Base-by-base conservation (phyloP, 768 basidiomycete species). In the Xerocomellus amylosporus region DNA sequence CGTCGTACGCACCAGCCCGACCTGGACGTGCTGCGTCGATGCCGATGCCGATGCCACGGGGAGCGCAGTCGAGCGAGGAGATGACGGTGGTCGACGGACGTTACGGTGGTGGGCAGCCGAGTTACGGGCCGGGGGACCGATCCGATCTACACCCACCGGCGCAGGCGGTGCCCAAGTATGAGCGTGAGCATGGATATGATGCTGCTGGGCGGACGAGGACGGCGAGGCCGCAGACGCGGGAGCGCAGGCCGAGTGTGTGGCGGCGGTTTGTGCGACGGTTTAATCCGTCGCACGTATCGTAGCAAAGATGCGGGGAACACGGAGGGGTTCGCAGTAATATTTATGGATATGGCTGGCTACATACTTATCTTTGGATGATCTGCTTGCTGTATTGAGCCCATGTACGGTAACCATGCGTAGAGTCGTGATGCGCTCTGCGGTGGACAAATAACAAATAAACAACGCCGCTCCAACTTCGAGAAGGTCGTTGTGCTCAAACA, bases 231-330 rank as follows among this genome's bases (percentile, higher is more conserved):
- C 46, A 33, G 26, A 30, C 12, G 19, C 58, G 63, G 5, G 58
- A 65, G 34, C 66, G 65, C 17, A 50, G 58, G 6, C 58, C 61
- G n/a, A 67, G 66, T 2, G 22, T 68, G 12, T 67, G 65, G 65
- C 55, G 55, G 45, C 64, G 61, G 31, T 61, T 67, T 26, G 64
- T 68, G 44, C 55, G 61, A 30, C 64, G 66, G 34, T 65, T 67
- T 4, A 59, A 51, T 28, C 58, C 63, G 19, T 60, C 64, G 65
- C 28, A 60, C n/a, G n/a, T n/a, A n/a, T n/a, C 63, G 12, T 65
- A 54, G 39, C 5, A 7, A 26, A 26, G 26, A 26, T 26, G 26
- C 26, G 26, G 8, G 4, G 33, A 28, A n/a, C n/a, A 4, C 10
- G 31, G n/a, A 19, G 19, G 34, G 22, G n/a, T 13, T 34, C 13